Conservation (phyloP, 1,284 basidiomycete genomes). For the Heliocybe sulcata region DNA sequence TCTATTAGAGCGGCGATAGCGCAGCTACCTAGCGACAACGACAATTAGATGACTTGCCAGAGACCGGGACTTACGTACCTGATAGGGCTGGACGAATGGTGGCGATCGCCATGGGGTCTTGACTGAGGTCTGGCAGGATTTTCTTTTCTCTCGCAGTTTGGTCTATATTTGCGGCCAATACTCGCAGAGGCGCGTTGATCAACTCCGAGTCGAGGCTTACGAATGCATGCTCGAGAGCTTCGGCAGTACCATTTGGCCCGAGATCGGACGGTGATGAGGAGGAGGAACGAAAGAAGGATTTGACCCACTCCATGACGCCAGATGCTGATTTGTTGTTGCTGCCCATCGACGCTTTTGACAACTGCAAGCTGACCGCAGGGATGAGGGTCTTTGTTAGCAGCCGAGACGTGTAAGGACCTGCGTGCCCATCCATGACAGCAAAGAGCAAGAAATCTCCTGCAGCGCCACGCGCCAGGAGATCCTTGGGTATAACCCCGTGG, state of each 20-base stretch:
- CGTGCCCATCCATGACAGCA: slow-evolving; percentile 91
- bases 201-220: slow-evolving; percentile 75
- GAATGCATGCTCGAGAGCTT: slow-evolving; percentile 77
- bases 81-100: slow-evolving; percentile 77
- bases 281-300: slow-evolving; percentile 32
- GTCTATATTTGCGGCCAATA: slow-evolving; percentile 56
- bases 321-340: slow-evolving; percentile 21
- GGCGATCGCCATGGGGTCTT: slow-evolving; percentile 61
- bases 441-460: slow-evolving; percentile 79
- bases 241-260: slow-evolving; percentile 56
- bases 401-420: slow-evolving; percentile 78
- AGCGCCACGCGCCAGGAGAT: slow-evolving; percentile 43
- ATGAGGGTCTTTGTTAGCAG: slow-evolving; percentile 84
- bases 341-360: slow-evolving; percentile 43
- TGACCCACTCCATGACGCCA: slow-evolving; percentile 28
- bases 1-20: slow-evolving; percentile 84
- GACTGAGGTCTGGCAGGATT: slow-evolving; percentile 58
- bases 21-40: slow-evolving; percentile 61
- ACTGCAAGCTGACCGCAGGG: slow-evolving; percentile 78
- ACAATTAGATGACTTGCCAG: background rate
- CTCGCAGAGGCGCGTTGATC: slow-evolving; percentile 66
- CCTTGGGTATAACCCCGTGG: slow-evolving; percentile 61
- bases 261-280: slow-evolving; percentile 34
- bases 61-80: slow-evolving; percentile 27
- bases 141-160: slow-evolving; percentile 42